Conservation (phyloP, 768 basidiomycete species). For the Pleurotus eryngii region DNA sequence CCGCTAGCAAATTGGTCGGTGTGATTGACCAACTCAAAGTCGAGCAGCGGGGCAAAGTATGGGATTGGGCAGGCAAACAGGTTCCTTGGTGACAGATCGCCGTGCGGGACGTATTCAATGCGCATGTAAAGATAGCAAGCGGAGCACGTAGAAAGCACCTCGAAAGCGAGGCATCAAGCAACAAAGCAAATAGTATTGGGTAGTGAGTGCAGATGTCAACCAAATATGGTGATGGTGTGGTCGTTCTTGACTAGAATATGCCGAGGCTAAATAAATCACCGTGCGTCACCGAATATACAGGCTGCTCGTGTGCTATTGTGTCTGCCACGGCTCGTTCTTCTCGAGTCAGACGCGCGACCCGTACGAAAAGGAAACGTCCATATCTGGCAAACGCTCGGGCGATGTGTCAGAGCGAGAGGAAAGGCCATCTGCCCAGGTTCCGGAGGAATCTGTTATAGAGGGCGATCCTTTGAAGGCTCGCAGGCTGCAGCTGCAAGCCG, state of each 20-base stretch:
- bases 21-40: slow-evolving; percentile 40
- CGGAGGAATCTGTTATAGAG: not conserved
- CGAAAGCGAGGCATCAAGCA: not conserved
- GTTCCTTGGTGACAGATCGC: slow-evolving; percentile 33
- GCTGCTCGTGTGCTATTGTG: too few relatives aligned
- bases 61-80: slow-evolving; percentile 57
- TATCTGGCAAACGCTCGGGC: not conserved
- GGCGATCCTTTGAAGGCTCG: too few relatives aligned
- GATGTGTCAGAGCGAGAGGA: not conserved
- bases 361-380: not conserved
- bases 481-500: too few relatives aligned
- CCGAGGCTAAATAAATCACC: slow-evolving; percentile 35
- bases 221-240: slow-evolving; percentile 25
- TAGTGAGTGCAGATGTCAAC: slow-evolving; percentile 3
- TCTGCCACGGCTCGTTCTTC: too few relatives aligned
- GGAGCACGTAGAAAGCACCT: not conserved
- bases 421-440: not conserved
- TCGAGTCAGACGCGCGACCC: not conserved
- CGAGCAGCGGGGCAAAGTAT: slow-evolving; percentile 46
- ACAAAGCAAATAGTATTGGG: not conserved
- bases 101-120: not conserved
- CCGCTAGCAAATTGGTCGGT: slow-evolving; percentile 42
- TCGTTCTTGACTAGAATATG: slow-evolving; percentile 35
- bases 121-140: too few relatives aligned
- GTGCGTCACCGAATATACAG: slow-evolving; percentile 26